A percentile compares a stretch with the other conserved stretches of the same genome.
These are phyloP conservation scores for Hymenochaete sp. DNA, from an alignment of 1,284 basidiomycete genomes.

Conservation along the genomic window DNA sequence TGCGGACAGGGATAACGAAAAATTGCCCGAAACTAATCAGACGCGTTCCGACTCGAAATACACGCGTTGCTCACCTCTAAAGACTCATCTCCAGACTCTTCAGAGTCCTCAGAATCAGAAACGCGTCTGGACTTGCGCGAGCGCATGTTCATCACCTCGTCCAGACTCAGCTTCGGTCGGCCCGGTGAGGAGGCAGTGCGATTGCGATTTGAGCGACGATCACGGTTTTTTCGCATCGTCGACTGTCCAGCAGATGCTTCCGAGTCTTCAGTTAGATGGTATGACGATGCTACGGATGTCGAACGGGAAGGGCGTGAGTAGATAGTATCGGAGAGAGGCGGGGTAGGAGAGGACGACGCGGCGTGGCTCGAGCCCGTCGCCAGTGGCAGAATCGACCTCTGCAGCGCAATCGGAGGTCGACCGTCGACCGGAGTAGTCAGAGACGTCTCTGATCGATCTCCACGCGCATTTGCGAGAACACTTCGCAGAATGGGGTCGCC, in stretches of 20 bases:
- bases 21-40: no score
- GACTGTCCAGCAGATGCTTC: constrained; percentile 3
- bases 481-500: no score
- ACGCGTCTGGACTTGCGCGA: constrained; percentile 14
- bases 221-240: not conserved
- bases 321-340: constrained; percentile 1
- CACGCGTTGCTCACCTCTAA: constrained; percentile 13
- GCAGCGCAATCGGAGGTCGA: not conserved
- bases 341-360: constrained; percentile 1
- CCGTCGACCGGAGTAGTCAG: not conserved
- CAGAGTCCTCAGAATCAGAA: constrained; percentile 17
- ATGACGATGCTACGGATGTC: not conserved
- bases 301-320: constrained; percentile 1
- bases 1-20: no score
- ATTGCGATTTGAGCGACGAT: constrained; percentile 1
- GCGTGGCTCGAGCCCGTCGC: constrained; percentile 8
- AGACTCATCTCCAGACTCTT: constrained; percentile 16
- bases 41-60: no score
- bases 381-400: not conserved
- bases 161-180: constrained; percentile 16
- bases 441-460: not conserved
- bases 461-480: constrained; percentile 1
- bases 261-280: not conserved
- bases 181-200: constrained; percentile 7
- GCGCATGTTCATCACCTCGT: constrained; percentile 17